phyloP scores from a whole-genome alignment of 371 early-diverging fungal genomes.

The Apophysomyces variabilis region DNA sequence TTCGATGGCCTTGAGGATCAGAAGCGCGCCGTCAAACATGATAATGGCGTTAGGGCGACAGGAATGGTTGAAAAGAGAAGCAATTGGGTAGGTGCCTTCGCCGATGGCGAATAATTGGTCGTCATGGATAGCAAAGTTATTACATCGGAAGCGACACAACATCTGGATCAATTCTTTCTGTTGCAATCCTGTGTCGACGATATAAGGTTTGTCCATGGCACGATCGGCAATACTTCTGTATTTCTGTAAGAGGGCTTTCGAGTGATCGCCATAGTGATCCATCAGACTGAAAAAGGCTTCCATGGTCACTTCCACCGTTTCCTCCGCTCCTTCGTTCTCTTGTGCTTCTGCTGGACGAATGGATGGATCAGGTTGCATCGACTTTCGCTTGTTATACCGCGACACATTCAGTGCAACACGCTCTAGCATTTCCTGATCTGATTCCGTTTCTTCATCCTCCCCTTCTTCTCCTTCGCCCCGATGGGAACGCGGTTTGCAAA shows the following conservation, averaged over 20 bases:
- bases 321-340: slow-evolving; percentile 19
- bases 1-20: slow-evolving; percentile 65
- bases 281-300: slow-evolving; percentile 48
- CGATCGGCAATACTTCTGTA: slow-evolving; percentile 22
- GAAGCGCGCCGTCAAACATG: slow-evolving; percentile 55
- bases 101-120: slow-evolving; percentile 70
- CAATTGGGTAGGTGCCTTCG: slow-evolving; percentile 80
- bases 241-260: slow-evolving; percentile 17
- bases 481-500: slow-evolving; percentile 23
- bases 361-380: neutral
- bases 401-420: slow-evolving; percentile 42
- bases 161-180: slow-evolving; percentile 45
- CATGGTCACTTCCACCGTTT: slow-evolving; percentile 47
- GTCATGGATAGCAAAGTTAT: slow-evolving; percentile 77
- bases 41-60: slow-evolving; percentile 83
- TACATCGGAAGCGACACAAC: slow-evolving; percentile 73
- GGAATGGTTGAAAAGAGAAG: slow-evolving; percentile 85
- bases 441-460: slow-evolving; percentile 18
- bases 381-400: slow-evolving; percentile 32
- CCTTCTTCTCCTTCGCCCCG: slow-evolving; percentile 17
- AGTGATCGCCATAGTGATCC: slow-evolving; percentile 39
- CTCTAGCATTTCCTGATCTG: slow-evolving; percentile 50
- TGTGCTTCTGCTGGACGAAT: neutral
- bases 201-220: slow-evolving; percentile 31
- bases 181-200: slow-evolving; percentile 25